Evolutionary conservation across 2,329 filamentous ascomycete species (phyloP).

Genomic region (Endoconidiophora laricicola): DNA sequence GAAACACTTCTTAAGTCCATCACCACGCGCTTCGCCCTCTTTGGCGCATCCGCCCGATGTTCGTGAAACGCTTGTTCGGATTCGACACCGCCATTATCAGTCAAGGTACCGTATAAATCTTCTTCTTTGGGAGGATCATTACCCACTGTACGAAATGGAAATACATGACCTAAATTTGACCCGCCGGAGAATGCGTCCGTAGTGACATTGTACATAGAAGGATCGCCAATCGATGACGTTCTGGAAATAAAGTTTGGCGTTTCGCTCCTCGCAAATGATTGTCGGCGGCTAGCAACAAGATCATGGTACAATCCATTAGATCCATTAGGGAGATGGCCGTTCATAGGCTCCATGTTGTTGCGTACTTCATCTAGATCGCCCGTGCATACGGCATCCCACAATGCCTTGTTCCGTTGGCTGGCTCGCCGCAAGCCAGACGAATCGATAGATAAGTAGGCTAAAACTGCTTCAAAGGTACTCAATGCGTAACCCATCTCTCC

Average conservation of each 20-base stretch:
- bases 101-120: not conserved
- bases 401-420: constrained; percentile 65
- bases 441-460: constrained; percentile 72
- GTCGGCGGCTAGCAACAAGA: constrained; percentile 4
- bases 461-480: constrained; percentile 87
- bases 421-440: constrained; percentile 68
- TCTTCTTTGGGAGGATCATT: not conserved
- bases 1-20: constrained; percentile 85
- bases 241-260: constrained; percentile 20
- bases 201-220: constrained; percentile 16
- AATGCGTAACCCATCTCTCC: constrained; percentile 92
- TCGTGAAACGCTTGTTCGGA: constrained; percentile 6
- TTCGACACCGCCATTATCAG: constrained; percentile 21
- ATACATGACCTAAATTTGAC: constrained; percentile 62
- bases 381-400: constrained; percentile 76
- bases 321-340: not conserved
- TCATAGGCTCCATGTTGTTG: constrained; percentile 58
- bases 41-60: constrained; percentile 19
- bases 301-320: constrained; percentile 7
- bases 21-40: constrained; percentile 60
- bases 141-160: constrained; percentile 48
- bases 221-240: constrained; percentile 21
- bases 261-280: not conserved
- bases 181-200: constrained; percentile 38
- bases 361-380: constrained; percentile 62